Evolutionary conservation across 164 flowering plant genomes (phyloP), one percentile per base, ranked within the genome.

Genomic region (Annona cherimola): DNA sequence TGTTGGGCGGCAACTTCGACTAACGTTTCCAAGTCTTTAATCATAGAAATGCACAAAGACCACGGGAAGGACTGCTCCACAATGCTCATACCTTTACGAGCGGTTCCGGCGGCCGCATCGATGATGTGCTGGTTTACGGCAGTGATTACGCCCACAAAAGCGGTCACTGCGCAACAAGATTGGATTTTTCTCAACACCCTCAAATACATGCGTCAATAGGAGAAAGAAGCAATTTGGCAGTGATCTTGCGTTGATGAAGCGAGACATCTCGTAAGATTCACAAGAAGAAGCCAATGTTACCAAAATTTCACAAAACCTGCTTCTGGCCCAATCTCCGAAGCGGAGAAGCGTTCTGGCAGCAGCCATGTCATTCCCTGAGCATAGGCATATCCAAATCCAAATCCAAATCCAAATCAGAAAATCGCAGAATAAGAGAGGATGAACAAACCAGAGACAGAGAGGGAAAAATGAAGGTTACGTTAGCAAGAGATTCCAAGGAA

Each of bases 231-330:
- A 50, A 50, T 50, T 12, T 50, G 57, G 14, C 14, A 9, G 35
- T 26, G 35, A 26, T 26, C 35, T 26, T 26, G 35, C 35, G 35
- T 26, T 26, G 35, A 26, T 26, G 20, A 61, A 65, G 26, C 44
- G 5, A 60, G 68, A 43, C 18, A 3, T 16, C 20, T 18, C 5
- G 7, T 43, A 62, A 62, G 42, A 35, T 35, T 12, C 40, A 6
- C 14, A 66, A 41, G 45, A 57, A 55, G 90, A 76, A 84, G 80
- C 71, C 74, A 81, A 76, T 72, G 97, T 90, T 90, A 90, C 96
- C 98, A 88, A 93, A 93, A 74, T 76, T 79, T 86, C 86, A 91
- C 96, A 93, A 85, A 89, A 95, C 99, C 99, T 93, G 98, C 97
- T 96, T 96, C 99, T 75, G 97, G 97, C 80, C 91, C 96, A 45